These are phyloP conservation scores for Dalbergia cochinchinensis DNA, from an alignment of 306 rosid genomes.

Conservation along the genomic window DNA sequence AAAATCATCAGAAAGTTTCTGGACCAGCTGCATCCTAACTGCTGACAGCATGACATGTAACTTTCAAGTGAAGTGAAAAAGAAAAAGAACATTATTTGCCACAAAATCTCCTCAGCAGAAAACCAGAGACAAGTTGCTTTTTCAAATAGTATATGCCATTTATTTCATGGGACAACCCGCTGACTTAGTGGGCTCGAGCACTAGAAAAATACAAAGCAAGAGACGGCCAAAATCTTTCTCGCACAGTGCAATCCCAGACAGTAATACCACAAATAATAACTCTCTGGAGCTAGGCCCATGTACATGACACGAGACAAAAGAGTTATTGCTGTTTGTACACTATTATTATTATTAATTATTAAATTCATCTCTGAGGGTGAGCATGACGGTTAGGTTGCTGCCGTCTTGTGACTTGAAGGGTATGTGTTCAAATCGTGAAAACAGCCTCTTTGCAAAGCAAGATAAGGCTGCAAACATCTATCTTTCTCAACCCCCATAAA, in stretches of 20 bases:
- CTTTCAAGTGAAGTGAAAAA: background rate
- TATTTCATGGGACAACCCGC: background rate
- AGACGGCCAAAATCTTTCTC: background rate
- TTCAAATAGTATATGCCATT: background rate
- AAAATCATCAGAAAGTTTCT: background rate
- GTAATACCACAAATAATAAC: background rate
- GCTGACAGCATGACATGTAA: conserved; percentile 13
- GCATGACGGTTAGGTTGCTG: too few species aligned
- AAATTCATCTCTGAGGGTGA: too few species aligned
- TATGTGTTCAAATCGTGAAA: too few species aligned
- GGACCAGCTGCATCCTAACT: background rate
- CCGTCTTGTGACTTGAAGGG: too few species aligned
- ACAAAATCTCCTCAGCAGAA: background rate
- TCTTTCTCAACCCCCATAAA: too few species aligned
- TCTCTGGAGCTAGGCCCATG: background rate
- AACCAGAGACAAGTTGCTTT: background rate
- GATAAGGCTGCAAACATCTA: too few species aligned
- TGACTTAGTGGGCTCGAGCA: background rate
- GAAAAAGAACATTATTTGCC: background rate
- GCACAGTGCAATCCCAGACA: background rate
- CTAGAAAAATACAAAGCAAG: background rate
- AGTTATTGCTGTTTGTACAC: conserved; percentile 36
- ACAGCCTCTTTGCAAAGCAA: too few species aligned
- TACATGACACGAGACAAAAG: background rate
- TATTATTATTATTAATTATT: background rate